A percentile compares a stretch with the other conserved stretches of the same genome.
Conservation (phyloP, 306 rosid genomes). For the Senna siamea region DNA sequence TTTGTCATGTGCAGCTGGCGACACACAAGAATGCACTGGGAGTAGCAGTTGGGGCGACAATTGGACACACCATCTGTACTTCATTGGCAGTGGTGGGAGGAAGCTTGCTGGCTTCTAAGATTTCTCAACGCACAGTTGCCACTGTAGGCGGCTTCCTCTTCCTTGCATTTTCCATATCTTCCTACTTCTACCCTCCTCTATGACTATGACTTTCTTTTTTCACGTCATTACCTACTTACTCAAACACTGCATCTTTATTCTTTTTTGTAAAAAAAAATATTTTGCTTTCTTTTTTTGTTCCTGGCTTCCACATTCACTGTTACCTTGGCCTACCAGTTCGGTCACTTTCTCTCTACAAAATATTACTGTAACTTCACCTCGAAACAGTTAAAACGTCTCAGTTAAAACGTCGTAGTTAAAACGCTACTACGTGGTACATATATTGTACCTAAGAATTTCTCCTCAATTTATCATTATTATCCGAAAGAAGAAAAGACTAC, state of each 20-base stretch:
- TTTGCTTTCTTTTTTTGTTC: too few relatives aligned
- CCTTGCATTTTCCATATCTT: constrained; percentile 85
- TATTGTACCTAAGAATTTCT: too few relatives aligned
- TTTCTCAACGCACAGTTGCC: constrained; percentile 93
- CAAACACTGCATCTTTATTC: neutral
- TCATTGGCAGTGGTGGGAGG: constrained; percentile 94
- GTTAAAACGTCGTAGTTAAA: too few relatives aligned
- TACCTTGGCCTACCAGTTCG: too few relatives aligned
- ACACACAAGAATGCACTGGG: constrained; percentile 97
- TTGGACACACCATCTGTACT: constrained; percentile 93
- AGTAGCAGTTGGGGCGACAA: constrained; percentile 84
- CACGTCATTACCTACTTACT: neutral
- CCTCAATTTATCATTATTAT: too few relatives aligned
- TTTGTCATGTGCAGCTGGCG: constrained; percentile 66
- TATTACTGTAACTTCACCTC: too few relatives aligned
- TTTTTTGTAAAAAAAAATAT: neutral
- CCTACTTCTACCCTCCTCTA: constrained; percentile 91
- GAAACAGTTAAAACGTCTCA: too few relatives aligned
- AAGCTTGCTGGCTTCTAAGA: constrained; percentile 91
- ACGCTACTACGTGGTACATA: too few relatives aligned
- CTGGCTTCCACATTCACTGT: too few relatives aligned
- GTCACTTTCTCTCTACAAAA: too few relatives aligned
- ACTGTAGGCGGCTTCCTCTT: constrained; percentile 93
- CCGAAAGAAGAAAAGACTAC: too few relatives aligned
- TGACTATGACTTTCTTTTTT: constrained; percentile 25